Percentiles rank a stretch among this genome's conserved stretches.
Conservation (phyloP, 441 rosid genomes). For the Croton setiger region DNA sequence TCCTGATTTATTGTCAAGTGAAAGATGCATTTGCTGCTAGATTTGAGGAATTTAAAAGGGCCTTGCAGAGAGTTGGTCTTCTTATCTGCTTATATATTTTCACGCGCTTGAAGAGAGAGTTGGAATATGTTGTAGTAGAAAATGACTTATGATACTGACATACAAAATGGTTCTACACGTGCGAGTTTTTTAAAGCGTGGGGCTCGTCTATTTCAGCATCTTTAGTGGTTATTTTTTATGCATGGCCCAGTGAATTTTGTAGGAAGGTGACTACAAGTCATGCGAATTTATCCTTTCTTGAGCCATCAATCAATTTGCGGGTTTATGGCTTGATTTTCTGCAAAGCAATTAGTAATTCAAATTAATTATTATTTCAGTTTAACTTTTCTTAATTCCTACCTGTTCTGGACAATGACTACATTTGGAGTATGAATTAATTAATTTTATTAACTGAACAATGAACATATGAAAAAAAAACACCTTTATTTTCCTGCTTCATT, state of each 20-base stretch:
- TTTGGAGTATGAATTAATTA: background rate
- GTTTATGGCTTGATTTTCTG: conserved; percentile 25
- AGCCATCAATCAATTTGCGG: conserved; percentile 14
- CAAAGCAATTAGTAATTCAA: background rate
- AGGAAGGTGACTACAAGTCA: background rate
- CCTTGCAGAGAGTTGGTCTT: background rate
- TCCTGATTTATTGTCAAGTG: no score
- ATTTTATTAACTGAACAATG: no score
- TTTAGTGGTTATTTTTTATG: conserved; percentile 15
- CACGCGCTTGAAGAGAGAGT: conserved; percentile 22
- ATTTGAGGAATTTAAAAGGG: no score
- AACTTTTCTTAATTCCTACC: background rate
- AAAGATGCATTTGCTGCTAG: no score
- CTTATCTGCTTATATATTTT: background rate
- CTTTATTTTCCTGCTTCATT: background rate
- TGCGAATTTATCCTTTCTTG: background rate
- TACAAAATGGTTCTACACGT: conserved; percentile 17
- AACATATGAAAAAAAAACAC: no score
- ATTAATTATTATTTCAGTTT: background rate
- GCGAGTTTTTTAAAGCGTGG: conserved; percentile 23
- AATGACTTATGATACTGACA: background rate
- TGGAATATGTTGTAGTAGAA: background rate
- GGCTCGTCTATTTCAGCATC: conserved; percentile 19
- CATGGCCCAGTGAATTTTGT: background rate
- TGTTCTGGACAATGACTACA: background rate